These are phyloP conservation scores for Emmonsia crescens DNA, from an alignment of 2,329 filamentous ascomycete species.

Conservation along the genomic window DNA sequence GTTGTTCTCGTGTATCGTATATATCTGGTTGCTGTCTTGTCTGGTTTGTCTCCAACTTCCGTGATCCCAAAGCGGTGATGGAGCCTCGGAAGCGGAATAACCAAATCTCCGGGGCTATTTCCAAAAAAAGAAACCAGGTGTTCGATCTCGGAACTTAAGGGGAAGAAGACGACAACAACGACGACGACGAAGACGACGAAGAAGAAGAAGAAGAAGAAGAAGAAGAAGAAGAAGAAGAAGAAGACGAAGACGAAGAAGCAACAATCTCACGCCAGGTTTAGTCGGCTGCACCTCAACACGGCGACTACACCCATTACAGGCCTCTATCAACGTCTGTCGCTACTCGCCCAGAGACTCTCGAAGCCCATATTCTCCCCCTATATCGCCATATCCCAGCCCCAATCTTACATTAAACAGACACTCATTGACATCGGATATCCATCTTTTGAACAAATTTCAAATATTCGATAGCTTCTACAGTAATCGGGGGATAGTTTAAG, in stretches of 20 bases:
- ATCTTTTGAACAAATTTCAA: not conserved
- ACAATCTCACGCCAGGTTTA: not conserved
- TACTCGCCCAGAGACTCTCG: not conserved
- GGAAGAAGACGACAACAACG: too few relatives aligned
- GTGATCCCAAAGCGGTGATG: not conserved
- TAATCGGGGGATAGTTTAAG: constrained; percentile 3
- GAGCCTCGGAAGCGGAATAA: constrained; percentile 6
- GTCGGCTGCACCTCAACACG: not conserved
- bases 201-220: too few relatives aligned
- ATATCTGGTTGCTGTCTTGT: not conserved
- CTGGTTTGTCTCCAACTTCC: constrained; percentile 1
- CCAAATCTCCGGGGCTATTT: constrained; percentile 1
- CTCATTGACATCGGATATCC: not conserved
- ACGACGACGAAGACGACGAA: too few relatives aligned
- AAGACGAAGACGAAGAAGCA: not conserved
- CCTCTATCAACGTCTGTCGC: not conserved
- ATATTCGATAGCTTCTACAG: not conserved
- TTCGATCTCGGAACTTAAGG: too few relatives aligned
- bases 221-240: too few relatives aligned
- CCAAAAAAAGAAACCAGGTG: constrained; percentile 8
- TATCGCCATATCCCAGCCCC: not conserved
- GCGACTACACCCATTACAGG: not conserved
- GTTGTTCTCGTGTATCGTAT: not conserved
- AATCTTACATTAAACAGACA: not conserved
- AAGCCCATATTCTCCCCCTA: not conserved